Percentiles rank a stretch among this genome's conserved stretches.
Evolutionary conservation across 2,329 filamentous ascomycete genomes (phyloP).

Genomic region (Claviceps citrina): DNA sequence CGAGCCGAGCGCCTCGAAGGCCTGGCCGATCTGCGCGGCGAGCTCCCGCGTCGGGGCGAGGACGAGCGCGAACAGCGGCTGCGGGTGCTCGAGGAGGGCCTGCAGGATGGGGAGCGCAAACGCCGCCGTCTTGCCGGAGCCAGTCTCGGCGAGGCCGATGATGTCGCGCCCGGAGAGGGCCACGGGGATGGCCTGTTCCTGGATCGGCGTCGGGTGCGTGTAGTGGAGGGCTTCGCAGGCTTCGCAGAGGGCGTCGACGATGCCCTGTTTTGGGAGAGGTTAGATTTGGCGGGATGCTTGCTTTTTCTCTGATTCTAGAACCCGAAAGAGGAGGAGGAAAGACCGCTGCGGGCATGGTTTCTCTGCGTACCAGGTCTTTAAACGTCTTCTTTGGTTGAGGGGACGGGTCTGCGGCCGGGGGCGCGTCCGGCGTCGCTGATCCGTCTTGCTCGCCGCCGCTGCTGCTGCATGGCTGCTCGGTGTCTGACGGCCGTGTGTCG

Average conservation of each 20-base stretch:
- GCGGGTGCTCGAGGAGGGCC: slow-evolving; percentile 73
- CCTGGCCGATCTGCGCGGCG: slow-evolving; percentile 83
- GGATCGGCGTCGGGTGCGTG: slow-evolving; percentile 77
- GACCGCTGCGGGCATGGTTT: too few species aligned
- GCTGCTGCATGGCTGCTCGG: slow-evolving; percentile 2
- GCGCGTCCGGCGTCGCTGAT: slow-evolving; percentile 20
- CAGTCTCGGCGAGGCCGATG: slow-evolving; percentile 89
- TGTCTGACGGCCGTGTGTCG: slow-evolving; percentile 3
- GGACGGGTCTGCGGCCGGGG: slow-evolving; percentile 17
- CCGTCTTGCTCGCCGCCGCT: slow-evolving; percentile 11
- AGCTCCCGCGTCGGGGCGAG: slow-evolving; percentile 87
- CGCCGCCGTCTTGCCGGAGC: slow-evolving; percentile 87
- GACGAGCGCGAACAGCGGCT: slow-evolving; percentile 73
- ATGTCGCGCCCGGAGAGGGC: slow-evolving; percentile 72
- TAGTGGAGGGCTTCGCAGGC: slow-evolving; percentile 72
- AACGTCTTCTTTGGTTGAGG: slow-evolving; percentile 47
- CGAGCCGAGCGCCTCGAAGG: too few species aligned
- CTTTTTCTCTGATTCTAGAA: not conserved
- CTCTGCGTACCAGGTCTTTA: slow-evolving; percentile 39
- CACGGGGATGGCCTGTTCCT: slow-evolving; percentile 65
- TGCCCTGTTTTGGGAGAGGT: slow-evolving; percentile 51
- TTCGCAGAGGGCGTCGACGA: slow-evolving; percentile 78
- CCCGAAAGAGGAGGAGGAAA: too few species aligned
- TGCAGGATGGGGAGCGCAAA: slow-evolving; percentile 90
- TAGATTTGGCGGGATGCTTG: not conserved